phyloP scores from a whole-genome alignment of 2,329 filamentous ascomycete species.

The Colletotrichum sp. region DNA sequence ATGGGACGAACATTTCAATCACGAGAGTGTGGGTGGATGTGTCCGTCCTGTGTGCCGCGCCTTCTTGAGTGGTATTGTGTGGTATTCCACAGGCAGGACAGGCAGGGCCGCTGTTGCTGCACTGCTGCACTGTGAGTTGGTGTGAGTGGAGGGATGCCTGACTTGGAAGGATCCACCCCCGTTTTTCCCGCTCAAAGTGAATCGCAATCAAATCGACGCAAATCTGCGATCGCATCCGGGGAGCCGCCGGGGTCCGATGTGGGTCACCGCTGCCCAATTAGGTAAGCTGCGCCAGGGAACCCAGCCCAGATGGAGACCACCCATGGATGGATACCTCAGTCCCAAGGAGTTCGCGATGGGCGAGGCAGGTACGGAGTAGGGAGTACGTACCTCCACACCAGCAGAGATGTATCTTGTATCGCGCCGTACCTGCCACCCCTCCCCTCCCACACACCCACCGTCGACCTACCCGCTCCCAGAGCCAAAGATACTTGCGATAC shows the following conservation, averaged over 20 bases:
- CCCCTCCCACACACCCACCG: neutral
- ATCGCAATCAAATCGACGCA: slow-evolving; percentile 22
- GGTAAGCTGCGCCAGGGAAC: neutral
- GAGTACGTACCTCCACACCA: neutral
- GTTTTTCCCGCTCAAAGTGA: slow-evolving; percentile 11
- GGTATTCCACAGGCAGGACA: neutral
- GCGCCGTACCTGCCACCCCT: neutral
- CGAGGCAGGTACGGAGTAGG: neutral
- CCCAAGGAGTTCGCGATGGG: neutral
- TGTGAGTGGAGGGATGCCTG: neutral
- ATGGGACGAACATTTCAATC: slow-evolving; percentile 17
- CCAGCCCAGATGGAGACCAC: neutral
- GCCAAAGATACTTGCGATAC: neutral
- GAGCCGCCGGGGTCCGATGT: slow-evolving; percentile 15
- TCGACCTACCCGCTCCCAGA: neutral
- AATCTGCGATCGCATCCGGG: slow-evolving; percentile 22
- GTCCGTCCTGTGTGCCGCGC: neutral
- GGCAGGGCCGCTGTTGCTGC: neutral
- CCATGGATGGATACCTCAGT: neutral
- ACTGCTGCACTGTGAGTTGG: neutral
- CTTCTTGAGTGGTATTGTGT: neutral
- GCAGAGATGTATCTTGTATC: neutral
- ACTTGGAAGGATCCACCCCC: slow-evolving; percentile 5
- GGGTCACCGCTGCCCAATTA: neutral
- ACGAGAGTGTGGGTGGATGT: neutral